Conservation (phyloP, 805 yeast species). For the Zygotorulaspora chibaensis region DNA sequence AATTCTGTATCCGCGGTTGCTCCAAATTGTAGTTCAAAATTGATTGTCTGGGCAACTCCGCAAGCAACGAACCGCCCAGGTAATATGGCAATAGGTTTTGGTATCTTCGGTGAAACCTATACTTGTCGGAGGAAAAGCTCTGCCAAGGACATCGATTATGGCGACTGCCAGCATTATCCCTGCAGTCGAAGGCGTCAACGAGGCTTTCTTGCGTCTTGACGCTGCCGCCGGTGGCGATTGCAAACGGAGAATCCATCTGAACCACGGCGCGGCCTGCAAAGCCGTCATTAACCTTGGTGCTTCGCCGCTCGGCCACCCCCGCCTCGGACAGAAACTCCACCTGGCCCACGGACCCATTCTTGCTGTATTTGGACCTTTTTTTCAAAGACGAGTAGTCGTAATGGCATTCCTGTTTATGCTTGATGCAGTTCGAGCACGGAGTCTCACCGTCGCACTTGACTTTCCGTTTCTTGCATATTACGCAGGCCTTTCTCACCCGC, state of each 20-base stretch:
- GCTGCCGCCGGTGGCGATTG: background rate
- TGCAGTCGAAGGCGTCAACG: background rate
- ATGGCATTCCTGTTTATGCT: constrained; percentile 12
- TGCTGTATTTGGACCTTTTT: background rate
- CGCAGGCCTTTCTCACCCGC: constrained; percentile 27
- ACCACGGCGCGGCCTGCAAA: background rate
- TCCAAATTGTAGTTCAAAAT: constrained; percentile 33
- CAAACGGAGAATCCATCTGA: background rate
- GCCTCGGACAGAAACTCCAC: constrained; percentile 1
- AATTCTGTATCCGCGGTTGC: constrained; percentile 55
- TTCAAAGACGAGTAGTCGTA: constrained; percentile 8
- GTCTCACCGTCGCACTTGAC: constrained; percentile 26
- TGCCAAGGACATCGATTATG: constrained; percentile 24
- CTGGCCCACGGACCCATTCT: background rate
- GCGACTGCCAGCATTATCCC: background rate
- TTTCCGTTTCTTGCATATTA: constrained; percentile 23
- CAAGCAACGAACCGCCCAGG: constrained; percentile 36
- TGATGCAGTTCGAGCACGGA: constrained; percentile 23
- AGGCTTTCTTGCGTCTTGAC: background rate
- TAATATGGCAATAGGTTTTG: constrained; percentile 42
- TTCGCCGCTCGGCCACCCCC: background rate
- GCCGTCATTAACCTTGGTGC: background rate
- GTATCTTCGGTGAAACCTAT: constrained; percentile 45
- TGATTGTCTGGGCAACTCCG: constrained; percentile 35
- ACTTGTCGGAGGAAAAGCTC: constrained; percentile 39